Base-by-base conservation (phyloP, 495 filamentous ascomycete genomes). In the Darksidea phi region DNA sequence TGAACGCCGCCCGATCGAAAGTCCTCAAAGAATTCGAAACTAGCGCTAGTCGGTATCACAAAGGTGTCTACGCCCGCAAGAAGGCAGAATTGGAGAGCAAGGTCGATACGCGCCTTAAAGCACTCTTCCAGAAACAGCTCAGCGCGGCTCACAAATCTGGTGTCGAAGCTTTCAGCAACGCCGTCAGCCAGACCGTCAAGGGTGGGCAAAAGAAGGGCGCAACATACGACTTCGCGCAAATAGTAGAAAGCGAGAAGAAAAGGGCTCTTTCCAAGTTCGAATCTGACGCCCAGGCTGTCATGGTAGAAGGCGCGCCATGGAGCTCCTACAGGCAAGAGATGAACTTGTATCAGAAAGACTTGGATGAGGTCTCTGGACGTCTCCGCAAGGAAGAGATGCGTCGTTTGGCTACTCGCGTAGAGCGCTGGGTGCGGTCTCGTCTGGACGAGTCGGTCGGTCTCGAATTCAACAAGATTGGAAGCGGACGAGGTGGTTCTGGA, bases 381-480 rank as follows among this genome's bases (percentile, higher is more conserved):
- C 77, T 98, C 61, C 81, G 94, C 50, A 88, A 89, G 63, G 94
- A 98, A 66, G 94, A 98, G 74, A 96, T 98, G 91, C 82, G 92
- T 54, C 86, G 94, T 13, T 78, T 98, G 49, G 94, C 94, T 0
- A 90, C 83, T 17, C 83, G 94, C 13, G 86, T 96, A 26, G 94
- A 98, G 76, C 83, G 92, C 47, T 96, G 90, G 88, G 94, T 98
- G 56, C 85, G 86, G 66, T 88, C 88, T 59, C 85, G 91, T 20
- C 80, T 98, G 8, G 84, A 83, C 26, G 95, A 98, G 70, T 89
- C 88, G 21, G 82, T 98, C 21, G 90, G 92, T 26, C 75, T 97
- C 21, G 93, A 97, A 70, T 97, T 98, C 79, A 97, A 96, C 71
- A 90, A 88, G 52, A 83, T 98, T 25, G 91, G 91, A 1, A 91